Percentiles rank a stretch among this genome's conserved stretches.
Conservation (phyloP, 1,139 yeast species). For the Sugiyamaella grinbergsii region DNA sequence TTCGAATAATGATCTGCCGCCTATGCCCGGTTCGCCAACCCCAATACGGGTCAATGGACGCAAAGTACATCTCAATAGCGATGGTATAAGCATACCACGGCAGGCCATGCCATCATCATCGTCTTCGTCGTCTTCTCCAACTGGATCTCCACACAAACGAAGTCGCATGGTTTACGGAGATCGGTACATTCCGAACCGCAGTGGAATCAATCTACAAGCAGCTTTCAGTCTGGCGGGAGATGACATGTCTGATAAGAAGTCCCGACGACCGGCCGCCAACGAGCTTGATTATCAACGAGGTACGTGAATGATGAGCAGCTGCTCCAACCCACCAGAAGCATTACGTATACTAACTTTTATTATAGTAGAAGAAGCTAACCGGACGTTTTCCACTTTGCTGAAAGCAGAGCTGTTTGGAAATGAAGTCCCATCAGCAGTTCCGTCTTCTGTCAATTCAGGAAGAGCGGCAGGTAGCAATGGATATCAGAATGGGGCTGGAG, state of each 20-base stretch:
- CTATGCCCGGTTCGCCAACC: constrained; percentile 31
- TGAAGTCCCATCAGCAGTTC: constrained; percentile 62
- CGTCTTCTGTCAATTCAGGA: constrained; percentile 25
- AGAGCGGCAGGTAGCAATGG: constrained; percentile 11
- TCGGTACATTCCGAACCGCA: constrained; percentile 81
- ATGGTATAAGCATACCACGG: constrained; percentile 7
- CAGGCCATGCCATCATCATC: constrained; percentile 5
- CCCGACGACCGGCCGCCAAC: constrained; percentile 22
- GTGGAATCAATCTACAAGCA: constrained; percentile 85
- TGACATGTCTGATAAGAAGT: constrained; percentile 41
- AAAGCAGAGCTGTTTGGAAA: constrained; percentile 93
- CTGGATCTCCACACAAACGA: constrained; percentile 25
- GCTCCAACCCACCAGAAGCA: constrained; percentile 17
- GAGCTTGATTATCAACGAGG: constrained; percentile 20
- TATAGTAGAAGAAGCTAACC: constrained; percentile 74
- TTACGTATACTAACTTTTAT: constrained; percentile 26
- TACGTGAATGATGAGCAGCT: constrained; percentile 1
- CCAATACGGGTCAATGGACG: constrained; percentile 26
- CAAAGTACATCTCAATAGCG: constrained; percentile 19
- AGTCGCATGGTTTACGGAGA: constrained; percentile 46
- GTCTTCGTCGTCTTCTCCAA: constrained; percentile 20
- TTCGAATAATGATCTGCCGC: constrained; percentile 17
- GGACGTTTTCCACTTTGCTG: constrained; percentile 81
- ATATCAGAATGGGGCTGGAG: constrained; percentile 6
- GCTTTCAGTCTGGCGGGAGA: constrained; percentile 70